Percentiles rank a stretch among this genome's conserved stretches.
These are phyloP conservation scores for Solanum lycopersicoides DNA, from an alignment of 257 asterid species.

Conservation along the genomic window DNA sequence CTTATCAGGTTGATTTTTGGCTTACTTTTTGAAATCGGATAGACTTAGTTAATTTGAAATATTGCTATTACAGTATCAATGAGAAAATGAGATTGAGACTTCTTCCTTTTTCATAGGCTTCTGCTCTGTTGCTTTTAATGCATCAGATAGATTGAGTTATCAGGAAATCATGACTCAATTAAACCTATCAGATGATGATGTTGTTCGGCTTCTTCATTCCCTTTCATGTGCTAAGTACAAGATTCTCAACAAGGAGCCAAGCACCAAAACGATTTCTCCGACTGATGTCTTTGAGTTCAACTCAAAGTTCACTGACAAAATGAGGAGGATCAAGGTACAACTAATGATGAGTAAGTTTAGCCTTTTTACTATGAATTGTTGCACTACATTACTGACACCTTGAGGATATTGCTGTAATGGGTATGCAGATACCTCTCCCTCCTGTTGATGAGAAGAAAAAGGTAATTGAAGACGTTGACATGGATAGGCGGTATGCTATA, in stretches of 20 bases:
- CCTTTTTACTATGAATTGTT: neutral
- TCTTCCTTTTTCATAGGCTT: conserved; percentile 45
- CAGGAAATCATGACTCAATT: conserved; percentile 83
- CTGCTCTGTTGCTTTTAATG: conserved; percentile 73
- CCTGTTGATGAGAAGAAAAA: conserved; percentile 97
- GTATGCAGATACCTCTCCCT: conserved; percentile 81
- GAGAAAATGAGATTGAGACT: neutral
- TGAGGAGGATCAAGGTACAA: conserved; percentile 90
- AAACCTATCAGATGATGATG: conserved; percentile 86
- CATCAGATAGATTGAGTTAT: conserved; percentile 78
- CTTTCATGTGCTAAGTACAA: conserved; percentile 96
- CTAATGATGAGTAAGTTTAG: neutral
- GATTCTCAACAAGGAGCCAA: conserved; percentile 88
- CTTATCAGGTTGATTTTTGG: conserved; percentile 67
- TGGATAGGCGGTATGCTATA: conserved; percentile 88
- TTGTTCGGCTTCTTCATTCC: conserved; percentile 85
- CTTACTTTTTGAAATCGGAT: neutral
- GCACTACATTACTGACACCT: neutral
- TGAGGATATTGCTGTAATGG: neutral
- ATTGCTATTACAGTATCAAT: neutral
- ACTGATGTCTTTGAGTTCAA: conserved; percentile 82
- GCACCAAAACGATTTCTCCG: conserved; percentile 65
- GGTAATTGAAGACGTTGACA: conserved; percentile 96
- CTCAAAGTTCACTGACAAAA: conserved; percentile 84
- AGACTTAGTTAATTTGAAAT: neutral